phyloP scores from a whole-genome alignment of 768 basidiomycete species.

The Leccinum obscurum region DNA sequence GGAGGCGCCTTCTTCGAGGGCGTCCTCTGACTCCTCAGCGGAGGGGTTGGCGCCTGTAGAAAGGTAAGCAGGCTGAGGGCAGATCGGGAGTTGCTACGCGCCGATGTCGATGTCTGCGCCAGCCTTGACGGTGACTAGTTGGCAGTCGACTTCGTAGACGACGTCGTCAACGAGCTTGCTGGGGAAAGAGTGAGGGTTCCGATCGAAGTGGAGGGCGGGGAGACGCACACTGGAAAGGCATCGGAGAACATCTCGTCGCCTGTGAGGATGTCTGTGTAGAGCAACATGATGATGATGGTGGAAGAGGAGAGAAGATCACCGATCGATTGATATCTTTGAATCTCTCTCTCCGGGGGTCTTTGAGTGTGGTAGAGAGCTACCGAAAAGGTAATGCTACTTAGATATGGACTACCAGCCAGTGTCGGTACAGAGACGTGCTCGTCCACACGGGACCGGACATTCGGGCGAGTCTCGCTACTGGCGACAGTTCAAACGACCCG shows the following conservation, averaged over 20 bases:
- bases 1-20: conserved; percentile 72
- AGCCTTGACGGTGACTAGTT: conserved; percentile 62
- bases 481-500: conserved; percentile 85
- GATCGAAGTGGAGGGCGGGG: background rate
- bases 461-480: conserved; percentile 79
- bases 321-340: conserved; percentile 17
- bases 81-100: conserved; percentile 29
- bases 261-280: conserved; percentile 72
- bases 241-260: conserved; percentile 94
- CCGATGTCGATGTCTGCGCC: conserved; percentile 91
- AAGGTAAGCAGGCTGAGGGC: conserved; percentile 9
- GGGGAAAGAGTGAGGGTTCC: conserved; percentile 13
- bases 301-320: background rate
- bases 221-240: conserved; percentile 79
- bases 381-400: no score
- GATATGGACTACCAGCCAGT: conserved; percentile 82
- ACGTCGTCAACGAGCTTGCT: conserved; percentile 80
- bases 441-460: conserved; percentile 59
- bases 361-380: no score
- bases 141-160: conserved; percentile 87
- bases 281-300: conserved; percentile 53
- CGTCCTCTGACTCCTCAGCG: conserved; percentile 81
- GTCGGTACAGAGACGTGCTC: conserved; percentile 57
- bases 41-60: conserved; percentile 87
- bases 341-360: conserved; percentile 17